Base-by-base conservation (phyloP, 148 eudicot genomes). In the Rhododendron simsii region DNA sequence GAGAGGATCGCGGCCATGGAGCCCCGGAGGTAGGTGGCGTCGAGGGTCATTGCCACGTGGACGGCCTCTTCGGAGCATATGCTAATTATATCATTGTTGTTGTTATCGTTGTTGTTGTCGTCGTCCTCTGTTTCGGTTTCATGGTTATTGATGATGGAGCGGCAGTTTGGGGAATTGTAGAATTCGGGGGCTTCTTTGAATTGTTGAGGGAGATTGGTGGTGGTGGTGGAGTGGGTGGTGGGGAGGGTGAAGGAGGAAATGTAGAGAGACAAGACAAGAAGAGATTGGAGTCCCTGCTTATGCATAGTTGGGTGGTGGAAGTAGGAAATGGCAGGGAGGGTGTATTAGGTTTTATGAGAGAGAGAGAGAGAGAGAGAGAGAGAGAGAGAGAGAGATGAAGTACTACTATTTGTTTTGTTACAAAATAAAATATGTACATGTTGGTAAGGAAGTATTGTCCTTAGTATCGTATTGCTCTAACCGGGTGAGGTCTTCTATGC, bases 21-120 rank as follows among this genome's bases (percentile, higher is more conserved):
- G 48, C 98, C 98, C 0, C 98, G 93, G 88, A 94, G 89, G 92
- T 95, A 95, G 81, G 95, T 91, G 12, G 90, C 88, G 83, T 95
- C 98, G 0, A 95, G 91, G 2, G 98, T 95, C 96, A 95, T 95
- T 0, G 98, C 98, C 63, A 94, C 95, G 84, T 95, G 96, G 16
- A 95, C 94, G 14, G 93, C 93, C 14, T 84, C 87, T 20, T 87
- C 87, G 18, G 94, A 94, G 86, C 95, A 94, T 15, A 90, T 14
- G 1, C 81, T 23, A 1, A 33, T 3, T 0, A 53, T 13, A 9
- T 76, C 5, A 13, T 76, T 3, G 2, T 71, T 51, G 76, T 48
- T 21, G 4, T 53, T 15, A 1, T 3, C 3, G 57, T 14, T 20
- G 9, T 83, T 57, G 51, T 85, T 69, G 6, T 85, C 21, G 3